A percentile compares a stretch with the other conserved stretches of the same genome.
phyloP scores from a whole-genome alignment of 257 asterid species.

The Capsicum chinense region DNA sequence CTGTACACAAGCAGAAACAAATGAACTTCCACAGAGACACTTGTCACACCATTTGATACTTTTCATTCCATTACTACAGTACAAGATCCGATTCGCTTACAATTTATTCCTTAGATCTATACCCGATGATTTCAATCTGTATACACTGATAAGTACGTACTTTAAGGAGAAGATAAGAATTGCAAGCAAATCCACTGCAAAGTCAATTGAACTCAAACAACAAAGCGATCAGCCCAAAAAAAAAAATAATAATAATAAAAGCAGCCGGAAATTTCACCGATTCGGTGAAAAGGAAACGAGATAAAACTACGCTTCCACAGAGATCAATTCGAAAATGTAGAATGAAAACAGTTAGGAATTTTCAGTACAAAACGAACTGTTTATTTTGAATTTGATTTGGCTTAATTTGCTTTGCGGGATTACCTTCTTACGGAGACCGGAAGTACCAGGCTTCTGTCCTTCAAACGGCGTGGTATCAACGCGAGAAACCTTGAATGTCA shows the following conservation, averaged over 20 bases:
- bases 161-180: neutral
- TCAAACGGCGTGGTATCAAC: slow-evolving; percentile 78
- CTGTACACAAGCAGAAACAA: neutral
- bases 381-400: neutral
- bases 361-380: neutral
- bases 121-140: neutral
- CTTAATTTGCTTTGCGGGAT: neutral
- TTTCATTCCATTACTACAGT: slow-evolving; percentile 9
- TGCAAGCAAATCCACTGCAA: neutral
- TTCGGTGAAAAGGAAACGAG: neutral
- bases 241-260: neutral
- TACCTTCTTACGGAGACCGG: slow-evolving; percentile 95
- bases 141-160: neutral
- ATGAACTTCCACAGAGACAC: neutral
- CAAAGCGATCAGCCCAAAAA: neutral
- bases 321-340: neutral
- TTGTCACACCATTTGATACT: neutral
- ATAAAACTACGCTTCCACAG: neutral
- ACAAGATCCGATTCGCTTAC: neutral
- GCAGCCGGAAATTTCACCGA: neutral
- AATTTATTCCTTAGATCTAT: neutral
- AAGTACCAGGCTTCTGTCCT: slow-evolving; percentile 98
- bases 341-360: neutral
- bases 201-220: neutral
- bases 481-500: slow-evolving; percentile 62